Percentiles rank a stretch among this genome's conserved stretches.
Evolutionary conservation across 306 rosid species (phyloP).

Genomic region (Trifolium subterraneum): DNA sequence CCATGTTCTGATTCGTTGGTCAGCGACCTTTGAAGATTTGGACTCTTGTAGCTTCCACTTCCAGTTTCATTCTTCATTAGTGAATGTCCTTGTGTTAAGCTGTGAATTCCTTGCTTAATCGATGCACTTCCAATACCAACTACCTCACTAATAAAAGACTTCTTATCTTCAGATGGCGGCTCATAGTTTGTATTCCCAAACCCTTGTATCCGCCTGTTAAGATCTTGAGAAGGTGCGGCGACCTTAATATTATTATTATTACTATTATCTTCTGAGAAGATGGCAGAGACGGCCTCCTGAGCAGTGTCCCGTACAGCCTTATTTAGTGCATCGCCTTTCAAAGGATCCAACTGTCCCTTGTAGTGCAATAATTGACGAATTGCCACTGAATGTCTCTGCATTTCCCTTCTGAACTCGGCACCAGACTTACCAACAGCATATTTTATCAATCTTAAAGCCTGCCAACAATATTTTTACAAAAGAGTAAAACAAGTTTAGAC

Average conservation of each 20-base stretch:
- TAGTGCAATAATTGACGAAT: conserved; percentile 89
- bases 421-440: conserved; percentile 92
- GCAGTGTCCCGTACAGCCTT: conserved; percentile 96
- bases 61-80: conserved; percentile 78
- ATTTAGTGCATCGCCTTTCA: conserved; percentile 95
- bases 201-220: conserved; percentile 89
- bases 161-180: conserved; percentile 66
- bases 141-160: conserved; percentile 93
- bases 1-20: conserved; percentile 65
- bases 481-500: conserved; percentile 13
- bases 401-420: conserved; percentile 95
- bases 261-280: conserved; percentile 79
- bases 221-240: conserved; percentile 76
- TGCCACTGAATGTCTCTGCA: conserved; percentile 95
- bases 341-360: conserved; percentile 88
- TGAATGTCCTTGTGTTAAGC: conserved; percentile 78
- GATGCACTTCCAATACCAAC: conserved; percentile 98
- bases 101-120: conserved; percentile 89
- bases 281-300: conserved; percentile 80
- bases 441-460: conserved; percentile 94
- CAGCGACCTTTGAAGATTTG: conserved; percentile 89
- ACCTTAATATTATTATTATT: conserved; percentile 40
- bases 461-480: conserved; percentile 35
- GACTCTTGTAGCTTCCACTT: conserved; percentile 84
- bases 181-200: conserved; percentile 88